Evolutionary conservation across 169 alveolate genomes (phyloP), one percentile per base, ranked within the genome.

Genomic region (Plasmodium gaboni): DNA sequence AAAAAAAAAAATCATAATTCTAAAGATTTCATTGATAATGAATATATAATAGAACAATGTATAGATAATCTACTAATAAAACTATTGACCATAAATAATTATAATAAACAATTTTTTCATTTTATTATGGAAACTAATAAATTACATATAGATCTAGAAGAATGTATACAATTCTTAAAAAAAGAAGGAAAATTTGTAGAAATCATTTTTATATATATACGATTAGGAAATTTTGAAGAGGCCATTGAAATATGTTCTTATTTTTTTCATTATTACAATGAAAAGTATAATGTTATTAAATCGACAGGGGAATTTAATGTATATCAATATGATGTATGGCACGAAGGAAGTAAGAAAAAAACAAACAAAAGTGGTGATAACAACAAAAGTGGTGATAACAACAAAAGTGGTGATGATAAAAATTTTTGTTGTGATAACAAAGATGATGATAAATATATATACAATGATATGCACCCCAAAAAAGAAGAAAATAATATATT

Each of bases 221-320:
- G 91, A n/a, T 9, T 68, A 12, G 32, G 69, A 13, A 50, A 24
- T 1, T 83, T 53, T 83, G 85, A 68, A 13, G 44, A 46, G 50
- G 91, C 85, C 50, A 68, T 83, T 26, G 65, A 83, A 15, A 68
- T 83, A 72, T 83, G 91, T 26, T 38, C 57, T n/a, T 32, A 28
- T 26, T 68, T 83, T 68, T 15, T 83, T 7, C 68, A n/a, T 28
- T 65, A 44, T 1, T 76, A 76, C 24, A 76, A 64, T 46, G 4
- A 19, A 13, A 24, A 42, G 44, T 32, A 53, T 10, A 44, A 8
- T 13, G 68, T n/a, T 5, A 60, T 60, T 10, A 24, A 1, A 13
- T 2, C 17, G 1, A 17, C 15, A 53, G 61, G 6, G 0, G 19
- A 53, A 10, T 2, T 53, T 0, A 5, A 12, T 15, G 8, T 53